A percentile compares a stretch with the other conserved stretches of the same genome.
These are phyloP conservation scores for Termitomyces sp. DNA, from an alignment of 768 basidiomycete genomes.

Conservation along the genomic window DNA sequence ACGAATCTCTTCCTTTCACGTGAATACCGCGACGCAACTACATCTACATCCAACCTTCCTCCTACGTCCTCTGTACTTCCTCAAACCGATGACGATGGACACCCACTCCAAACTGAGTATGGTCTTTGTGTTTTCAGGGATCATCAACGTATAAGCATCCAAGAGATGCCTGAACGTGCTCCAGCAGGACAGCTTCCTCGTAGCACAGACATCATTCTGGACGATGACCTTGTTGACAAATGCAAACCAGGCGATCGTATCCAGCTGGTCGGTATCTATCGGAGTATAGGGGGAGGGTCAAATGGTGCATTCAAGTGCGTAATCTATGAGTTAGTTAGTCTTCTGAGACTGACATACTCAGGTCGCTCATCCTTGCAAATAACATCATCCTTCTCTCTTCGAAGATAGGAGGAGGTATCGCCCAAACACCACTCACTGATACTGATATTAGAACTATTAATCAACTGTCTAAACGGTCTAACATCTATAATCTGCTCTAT, in stretches of 20 bases:
- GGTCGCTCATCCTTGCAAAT: constrained; percentile 91
- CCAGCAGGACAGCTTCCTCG: constrained; percentile 96
- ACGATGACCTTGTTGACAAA: constrained; percentile 94
- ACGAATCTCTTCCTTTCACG: constrained; percentile 81
- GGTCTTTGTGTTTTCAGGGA: constrained; percentile 91
- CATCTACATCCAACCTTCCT: constrained; percentile 79
- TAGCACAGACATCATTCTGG: constrained; percentile 93
- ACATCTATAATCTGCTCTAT: constrained; percentile 86
- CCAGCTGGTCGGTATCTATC: constrained; percentile 93
- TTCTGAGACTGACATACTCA: constrained; percentile 27
- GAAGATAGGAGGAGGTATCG: constrained; percentile 93
- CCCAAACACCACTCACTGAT: constrained; percentile 88
- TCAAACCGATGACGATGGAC: constrained; percentile 88
- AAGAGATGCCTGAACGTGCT: constrained; percentile 99
- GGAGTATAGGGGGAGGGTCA: constrained; percentile 89
- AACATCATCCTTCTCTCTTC: constrained; percentile 93
- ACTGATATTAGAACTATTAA: constrained; percentile 95
- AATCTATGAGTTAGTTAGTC: constrained; percentile 8
- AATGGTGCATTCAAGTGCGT: constrained; percentile 91
- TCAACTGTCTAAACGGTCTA: constrained; percentile 81
- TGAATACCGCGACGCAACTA: constrained; percentile 91
- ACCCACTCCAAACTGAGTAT: constrained; percentile 85
- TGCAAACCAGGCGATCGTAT: constrained; percentile 98
- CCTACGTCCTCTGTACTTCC: constrained; percentile 87
- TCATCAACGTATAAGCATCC: constrained; percentile 96